phyloP scores from a whole-genome alignment of 768 basidiomycete genomes.

The Baorangia bicolor region DNA sequence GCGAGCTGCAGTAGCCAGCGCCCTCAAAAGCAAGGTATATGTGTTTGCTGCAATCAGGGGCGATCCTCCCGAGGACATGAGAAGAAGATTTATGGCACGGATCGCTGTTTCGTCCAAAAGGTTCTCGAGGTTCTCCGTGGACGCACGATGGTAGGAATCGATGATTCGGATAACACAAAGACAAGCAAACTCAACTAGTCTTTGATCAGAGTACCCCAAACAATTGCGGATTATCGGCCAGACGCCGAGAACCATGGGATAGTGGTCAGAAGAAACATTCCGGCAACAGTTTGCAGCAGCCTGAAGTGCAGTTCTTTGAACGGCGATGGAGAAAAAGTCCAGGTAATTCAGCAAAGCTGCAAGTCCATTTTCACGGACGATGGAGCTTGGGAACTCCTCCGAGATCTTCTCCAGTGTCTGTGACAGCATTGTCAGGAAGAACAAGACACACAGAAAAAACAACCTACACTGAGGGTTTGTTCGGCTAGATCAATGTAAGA shows the following conservation, averaged over 20 bases:
- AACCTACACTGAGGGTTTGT: slow-evolving; percentile 92
- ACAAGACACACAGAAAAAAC: neutral
- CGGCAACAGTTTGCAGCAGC: slow-evolving; percentile 97
- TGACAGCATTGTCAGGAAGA: slow-evolving; percentile 15
- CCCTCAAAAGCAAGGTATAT: slow-evolving; percentile 83
- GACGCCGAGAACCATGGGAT: slow-evolving; percentile 83
- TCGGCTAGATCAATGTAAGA: slow-evolving; percentile 98
- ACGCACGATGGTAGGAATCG: slow-evolving; percentile 86
- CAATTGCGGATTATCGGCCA: slow-evolving; percentile 94
- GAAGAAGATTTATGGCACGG: slow-evolving; percentile 78
- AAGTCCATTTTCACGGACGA: slow-evolving; percentile 94
- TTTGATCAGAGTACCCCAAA: slow-evolving; percentile 88
- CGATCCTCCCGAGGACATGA: slow-evolving; percentile 83
- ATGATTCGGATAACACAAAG: slow-evolving; percentile 92
- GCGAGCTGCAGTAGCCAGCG: slow-evolving; percentile 83
- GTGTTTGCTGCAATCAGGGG: slow-evolving; percentile 84
- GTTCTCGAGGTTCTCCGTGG: slow-evolving; percentile 81
- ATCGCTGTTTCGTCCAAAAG: slow-evolving; percentile 81
- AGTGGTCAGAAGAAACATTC: slow-evolving; percentile 86
- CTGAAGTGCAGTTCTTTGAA: slow-evolving; percentile 94
- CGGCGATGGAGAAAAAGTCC: slow-evolving; percentile 98
- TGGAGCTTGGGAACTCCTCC: slow-evolving; percentile 93
- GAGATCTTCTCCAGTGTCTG: slow-evolving; percentile 99
- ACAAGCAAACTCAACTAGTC: slow-evolving; percentile 96
- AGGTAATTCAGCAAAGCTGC: slow-evolving; percentile 92